phyloP scores from a whole-genome alignment of 2,329 filamentous ascomycete genomes.

The Diaporthe vexans region DNA sequence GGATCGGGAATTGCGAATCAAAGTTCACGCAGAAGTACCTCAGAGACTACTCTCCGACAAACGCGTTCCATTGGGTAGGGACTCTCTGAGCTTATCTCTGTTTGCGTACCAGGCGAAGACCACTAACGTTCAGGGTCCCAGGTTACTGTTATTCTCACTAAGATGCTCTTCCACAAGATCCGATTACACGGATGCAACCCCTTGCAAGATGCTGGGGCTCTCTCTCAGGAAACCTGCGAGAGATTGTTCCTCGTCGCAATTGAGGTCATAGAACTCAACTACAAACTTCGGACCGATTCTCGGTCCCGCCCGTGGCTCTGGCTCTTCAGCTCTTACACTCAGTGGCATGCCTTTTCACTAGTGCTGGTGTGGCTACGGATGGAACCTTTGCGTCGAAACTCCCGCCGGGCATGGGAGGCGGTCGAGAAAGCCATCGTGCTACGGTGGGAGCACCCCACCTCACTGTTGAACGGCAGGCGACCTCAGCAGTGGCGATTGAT shows the following conservation, averaged over 20 bases:
- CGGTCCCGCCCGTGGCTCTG: slow-evolving; percentile 13
- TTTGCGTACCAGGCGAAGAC: fast-evolving
- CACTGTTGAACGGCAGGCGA: neutral
- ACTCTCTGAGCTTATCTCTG: neutral
- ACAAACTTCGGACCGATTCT: slow-evolving; percentile 6
- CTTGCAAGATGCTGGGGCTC: neutral
- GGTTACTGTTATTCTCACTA: slow-evolving; percentile 1
- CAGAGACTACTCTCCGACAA: neutral
- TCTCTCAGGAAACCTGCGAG: neutral
- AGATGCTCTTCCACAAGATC: slow-evolving; percentile 25
- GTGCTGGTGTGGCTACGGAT: slow-evolving; percentile 14
- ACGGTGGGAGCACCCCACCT: slow-evolving; percentile 1
- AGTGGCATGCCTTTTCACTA: slow-evolving; percentile 12
- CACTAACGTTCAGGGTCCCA: neutral
- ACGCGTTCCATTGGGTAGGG: neutral
- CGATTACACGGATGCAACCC: slow-evolving; percentile 13
- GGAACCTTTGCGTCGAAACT: neutral
- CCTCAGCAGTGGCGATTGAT: slow-evolving; percentile 12
- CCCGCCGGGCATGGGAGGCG: neutral
- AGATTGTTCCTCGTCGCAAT: slow-evolving; percentile 10
- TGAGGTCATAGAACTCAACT: slow-evolving; percentile 15
- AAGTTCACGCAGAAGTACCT: neutral
- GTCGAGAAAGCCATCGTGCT: slow-evolving; percentile 4
- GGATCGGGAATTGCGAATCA: neutral
- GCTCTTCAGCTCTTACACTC: slow-evolving; percentile 29